These are phyloP conservation scores for Vitis riparia DNA, from an alignment of 164 flowering plant species.

Conservation along the genomic window DNA sequence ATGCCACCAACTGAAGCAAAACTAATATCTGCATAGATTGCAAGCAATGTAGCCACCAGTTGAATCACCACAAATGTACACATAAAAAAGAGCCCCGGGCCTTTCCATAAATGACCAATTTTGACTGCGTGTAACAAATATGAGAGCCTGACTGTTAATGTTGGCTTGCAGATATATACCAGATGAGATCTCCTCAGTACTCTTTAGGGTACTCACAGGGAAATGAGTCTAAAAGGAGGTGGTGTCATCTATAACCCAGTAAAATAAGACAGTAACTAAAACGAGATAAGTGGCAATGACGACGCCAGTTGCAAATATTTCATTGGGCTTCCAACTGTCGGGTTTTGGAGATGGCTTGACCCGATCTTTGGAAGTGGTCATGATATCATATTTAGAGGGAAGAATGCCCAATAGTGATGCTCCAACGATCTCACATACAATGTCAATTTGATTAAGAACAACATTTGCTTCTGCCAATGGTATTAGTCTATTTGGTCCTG, in stretches of 20 bases:
- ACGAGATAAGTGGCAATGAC: constrained; percentile 88
- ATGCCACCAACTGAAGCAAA: too few species aligned
- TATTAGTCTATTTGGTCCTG: constrained; percentile 83
- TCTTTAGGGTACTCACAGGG: constrained; percentile 46
- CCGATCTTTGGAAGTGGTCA: constrained; percentile 76
- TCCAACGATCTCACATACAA: constrained; percentile 94
- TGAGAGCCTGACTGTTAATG: constrained; percentile 75
- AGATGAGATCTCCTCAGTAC: constrained; percentile 52
- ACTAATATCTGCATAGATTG: too few species aligned
- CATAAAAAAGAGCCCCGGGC: too few species aligned
- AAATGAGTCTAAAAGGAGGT: constrained; percentile 68
- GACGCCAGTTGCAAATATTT: constrained; percentile 83
- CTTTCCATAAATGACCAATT: not conserved
- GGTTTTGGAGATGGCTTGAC: constrained; percentile 23
- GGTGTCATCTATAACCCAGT: constrained; percentile 20
- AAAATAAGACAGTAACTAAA: constrained; percentile 62
- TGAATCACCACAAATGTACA: constrained; percentile 43
- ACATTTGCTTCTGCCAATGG: constrained; percentile 98
- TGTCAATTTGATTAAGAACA: constrained; percentile 79
- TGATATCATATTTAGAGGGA: constrained; percentile 83
- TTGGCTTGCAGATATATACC: constrained; percentile 75
- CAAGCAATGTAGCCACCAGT: constrained; percentile 35
- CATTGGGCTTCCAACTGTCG: constrained; percentile 9
- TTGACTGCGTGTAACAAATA: constrained; percentile 77
- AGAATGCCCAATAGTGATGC: constrained; percentile 89